Percentiles rank a stretch among this genome's conserved stretches.
These are phyloP conservation scores for Pyrenula massariospora DNA, from an alignment of 495 filamentous ascomycete genomes.

Conservation along the genomic window DNA sequence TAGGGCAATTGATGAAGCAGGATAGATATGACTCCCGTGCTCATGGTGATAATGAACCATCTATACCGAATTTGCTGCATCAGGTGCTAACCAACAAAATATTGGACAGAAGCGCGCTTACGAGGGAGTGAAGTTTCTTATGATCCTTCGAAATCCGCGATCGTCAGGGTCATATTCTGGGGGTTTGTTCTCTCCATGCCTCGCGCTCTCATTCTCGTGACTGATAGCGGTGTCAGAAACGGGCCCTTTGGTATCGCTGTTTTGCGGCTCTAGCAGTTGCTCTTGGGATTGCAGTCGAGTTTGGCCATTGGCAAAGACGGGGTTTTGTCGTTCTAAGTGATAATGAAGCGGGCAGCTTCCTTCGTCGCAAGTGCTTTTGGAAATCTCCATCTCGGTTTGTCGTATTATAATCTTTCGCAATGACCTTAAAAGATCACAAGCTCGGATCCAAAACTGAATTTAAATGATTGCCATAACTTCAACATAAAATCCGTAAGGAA, in stretches of 20 bases:
- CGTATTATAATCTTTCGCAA: not conserved
- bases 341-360: not conserved
- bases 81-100: not conserved
- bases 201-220: not conserved
- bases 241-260: not conserved
- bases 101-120: not conserved
- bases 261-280: conserved; percentile 1
- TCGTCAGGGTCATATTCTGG: conserved; percentile 2
- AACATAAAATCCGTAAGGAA: not conserved
- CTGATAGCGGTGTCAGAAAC: not conserved
- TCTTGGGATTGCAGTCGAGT: conserved; percentile 1
- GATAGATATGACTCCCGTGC: conserved; percentile 53
- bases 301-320: not conserved
- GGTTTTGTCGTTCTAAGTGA: not conserved
- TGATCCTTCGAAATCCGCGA: conserved; percentile 5
- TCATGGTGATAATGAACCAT: conserved; percentile 38
- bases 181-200: not conserved
- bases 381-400: not conserved
- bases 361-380: not conserved
- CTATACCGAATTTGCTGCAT: not conserved
- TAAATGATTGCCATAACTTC: not conserved
- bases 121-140: conserved; percentile 3
- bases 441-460: not conserved
- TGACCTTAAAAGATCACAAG: not conserved
- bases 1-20: conserved; percentile 46